Evolutionary conservation across 2,329 filamentous ascomycete species (phyloP), one percentile per base, ranked within the genome.

Genomic region (Cercospora zeina): DNA sequence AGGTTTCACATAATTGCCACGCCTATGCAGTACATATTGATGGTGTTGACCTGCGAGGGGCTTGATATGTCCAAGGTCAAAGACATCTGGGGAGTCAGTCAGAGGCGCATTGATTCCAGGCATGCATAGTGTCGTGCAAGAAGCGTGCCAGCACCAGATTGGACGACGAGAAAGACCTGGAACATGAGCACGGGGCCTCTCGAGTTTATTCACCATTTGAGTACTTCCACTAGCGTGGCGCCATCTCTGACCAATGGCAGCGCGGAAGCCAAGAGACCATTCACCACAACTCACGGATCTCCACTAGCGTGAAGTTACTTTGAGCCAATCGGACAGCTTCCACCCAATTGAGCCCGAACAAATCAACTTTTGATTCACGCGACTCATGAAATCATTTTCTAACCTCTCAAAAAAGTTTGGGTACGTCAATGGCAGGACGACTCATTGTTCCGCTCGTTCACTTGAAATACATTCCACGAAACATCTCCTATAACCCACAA

Each of bases 371-470:
- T 27, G 21, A 49, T 2, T 30, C 10, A 10, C 2, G n/a, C 21
- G 6, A 3, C 11, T 49, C 42, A 30, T 49, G 42, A 49, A 49
- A 49, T 49, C 13, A 49, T 49, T 3, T 5, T 4, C 42, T 7
- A 19, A 7, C 21, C 11, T 30, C 13, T 9, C 42, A 30, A 49
- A 49, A 42, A 49, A 49, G 42, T 49, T 49, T 49, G 42, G 42
- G 21, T 30, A 49, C 42, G 42, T 49, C 42, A 49, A 49, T 49
- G 42, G 42, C 42, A 49, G 2, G 42, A 49, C 42, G 42, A 49
- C 42, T 49, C 42, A 49, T 49, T 21, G 42, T 49, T 21, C 42
- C 11, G 42, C 21, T 14, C 3, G 21, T 30, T 5, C 21, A 30
- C 42, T 10, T 49, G 14, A 7, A 27, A 53, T 8, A 51, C 49